Evolutionary conservation across 2,329 filamentous ascomycete genomes (phyloP).

Genomic region (Exophiala phaeomuriformis): DNA sequence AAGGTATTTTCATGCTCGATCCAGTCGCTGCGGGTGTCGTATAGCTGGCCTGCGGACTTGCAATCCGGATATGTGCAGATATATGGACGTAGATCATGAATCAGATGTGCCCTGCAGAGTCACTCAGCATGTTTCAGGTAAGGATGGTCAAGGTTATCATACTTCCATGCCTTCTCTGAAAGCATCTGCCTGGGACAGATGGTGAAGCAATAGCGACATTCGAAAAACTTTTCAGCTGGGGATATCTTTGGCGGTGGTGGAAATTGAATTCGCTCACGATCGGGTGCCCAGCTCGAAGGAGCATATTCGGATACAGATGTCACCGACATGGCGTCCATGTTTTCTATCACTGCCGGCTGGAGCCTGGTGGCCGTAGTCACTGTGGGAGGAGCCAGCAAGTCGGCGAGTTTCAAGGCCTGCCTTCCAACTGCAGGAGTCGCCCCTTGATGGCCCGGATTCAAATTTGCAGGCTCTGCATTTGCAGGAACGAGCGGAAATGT

Average conservation of each 20-base stretch:
- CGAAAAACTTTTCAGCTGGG: constrained; percentile 1
- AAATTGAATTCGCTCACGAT: not conserved
- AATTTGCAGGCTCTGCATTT: not conserved
- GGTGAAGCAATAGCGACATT: constrained; percentile 9
- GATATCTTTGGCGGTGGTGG: not conserved
- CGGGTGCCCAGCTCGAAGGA: not conserved
- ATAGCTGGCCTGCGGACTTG: not conserved
- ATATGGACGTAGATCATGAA: constrained; percentile 5
- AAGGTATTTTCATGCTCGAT: constrained; percentile 2
- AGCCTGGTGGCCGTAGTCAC: constrained; percentile 1
- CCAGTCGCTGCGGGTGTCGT: not conserved
- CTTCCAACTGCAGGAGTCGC: not conserved
- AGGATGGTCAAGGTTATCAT: no score
- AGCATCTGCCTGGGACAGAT: constrained; percentile 1
- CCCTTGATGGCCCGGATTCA: not conserved
- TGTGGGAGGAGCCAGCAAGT: not conserved
- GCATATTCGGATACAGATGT: constrained; percentile 5
- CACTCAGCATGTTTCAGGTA: no score
- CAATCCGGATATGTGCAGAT: constrained; percentile 7
- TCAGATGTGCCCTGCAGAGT: not conserved
- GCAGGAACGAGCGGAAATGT: not conserved
- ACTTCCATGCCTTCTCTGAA: constrained; percentile 2
- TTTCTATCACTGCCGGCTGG: not conserved
- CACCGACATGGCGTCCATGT: not conserved
- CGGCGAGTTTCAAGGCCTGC: not conserved